A percentile compares a stretch with the other conserved stretches of the same genome.
Conservation (phyloP, 78 protist genomes). For the Anaeramoeba flamelloides region DNA sequence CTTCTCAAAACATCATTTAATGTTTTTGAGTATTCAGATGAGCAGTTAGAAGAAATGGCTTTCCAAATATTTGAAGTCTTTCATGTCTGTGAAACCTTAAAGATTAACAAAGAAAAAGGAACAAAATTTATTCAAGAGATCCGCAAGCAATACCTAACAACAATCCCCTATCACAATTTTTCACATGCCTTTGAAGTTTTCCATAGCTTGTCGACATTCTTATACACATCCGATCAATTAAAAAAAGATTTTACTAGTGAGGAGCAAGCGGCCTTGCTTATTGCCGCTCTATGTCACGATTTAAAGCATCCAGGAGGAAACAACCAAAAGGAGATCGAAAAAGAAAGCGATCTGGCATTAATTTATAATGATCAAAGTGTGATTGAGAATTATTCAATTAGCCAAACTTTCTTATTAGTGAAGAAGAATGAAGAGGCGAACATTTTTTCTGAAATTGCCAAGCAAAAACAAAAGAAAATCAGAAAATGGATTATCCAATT, state of each 20-base stretch:
- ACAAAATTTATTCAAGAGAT: too few species aligned
- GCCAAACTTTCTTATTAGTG: constrained; percentile 45
- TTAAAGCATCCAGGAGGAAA: constrained; percentile 68
- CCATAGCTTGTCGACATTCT: constrained; percentile 31
- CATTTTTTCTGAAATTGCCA: constrained; percentile 33
- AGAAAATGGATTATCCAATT: constrained; percentile 3
- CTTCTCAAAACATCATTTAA: too few species aligned
- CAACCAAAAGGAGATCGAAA: constrained; percentile 35
- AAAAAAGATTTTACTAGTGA: too few species aligned
- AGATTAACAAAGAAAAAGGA: too few species aligned
- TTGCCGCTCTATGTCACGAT: constrained; percentile 59
- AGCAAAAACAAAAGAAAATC: neutral
- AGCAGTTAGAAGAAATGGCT: too few species aligned
- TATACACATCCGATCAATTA: too few species aligned
- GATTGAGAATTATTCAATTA: constrained; percentile 62
- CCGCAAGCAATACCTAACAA: too few species aligned
- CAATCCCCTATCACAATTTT: constrained; percentile 67
- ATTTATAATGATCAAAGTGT: constrained; percentile 53
- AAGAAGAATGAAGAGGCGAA: constrained; percentile 25
- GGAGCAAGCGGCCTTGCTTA: constrained; percentile 37
- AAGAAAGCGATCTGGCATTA: constrained; percentile 29
- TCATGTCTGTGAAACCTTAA: too few species aligned
- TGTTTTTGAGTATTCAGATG: too few species aligned
- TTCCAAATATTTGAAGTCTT: too few species aligned
- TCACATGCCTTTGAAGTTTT: constrained; percentile 62